phyloP scores from a whole-genome alignment of 495 filamentous ascomycete genomes.

The Penicillium paxilli region DNA sequence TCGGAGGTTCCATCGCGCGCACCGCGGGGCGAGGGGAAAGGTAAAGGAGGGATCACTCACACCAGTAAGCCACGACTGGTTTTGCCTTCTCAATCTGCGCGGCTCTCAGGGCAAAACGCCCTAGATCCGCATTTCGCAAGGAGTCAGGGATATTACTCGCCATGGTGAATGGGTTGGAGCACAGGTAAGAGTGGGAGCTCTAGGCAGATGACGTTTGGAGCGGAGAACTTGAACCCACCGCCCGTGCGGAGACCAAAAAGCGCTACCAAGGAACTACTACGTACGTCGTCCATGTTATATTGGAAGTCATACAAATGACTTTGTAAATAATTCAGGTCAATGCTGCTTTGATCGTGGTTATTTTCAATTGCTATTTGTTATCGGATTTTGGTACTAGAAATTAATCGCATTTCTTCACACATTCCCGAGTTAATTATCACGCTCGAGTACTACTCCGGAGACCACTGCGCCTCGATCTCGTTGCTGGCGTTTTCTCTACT shows the following conservation, averaged over 20 bases:
- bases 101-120: slow-evolving; percentile 76
- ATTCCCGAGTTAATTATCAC: too few relatives aligned
- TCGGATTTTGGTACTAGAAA: too few relatives aligned
- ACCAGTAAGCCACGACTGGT: slow-evolving; percentile 92
- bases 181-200: not conserved
- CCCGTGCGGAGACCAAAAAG: slow-evolving; percentile 27
- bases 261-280: too few relatives aligned
- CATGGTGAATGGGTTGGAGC: slow-evolving; percentile 48
- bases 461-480: not conserved
- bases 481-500: not conserved
- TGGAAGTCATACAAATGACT: not conserved
- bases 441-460: not conserved
- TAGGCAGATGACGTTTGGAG: slow-evolving; percentile 14
- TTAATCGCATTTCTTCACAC: too few relatives aligned
- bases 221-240: slow-evolving; percentile 23
- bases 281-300: too few relatives aligned
- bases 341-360: too few relatives aligned
- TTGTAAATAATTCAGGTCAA: too few relatives aligned
- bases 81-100: slow-evolving; percentile 80
- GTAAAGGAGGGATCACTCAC: too few relatives aligned
- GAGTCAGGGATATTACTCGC: slow-evolving; percentile 70
- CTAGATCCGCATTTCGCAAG: slow-evolving; percentile 74
- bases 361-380: too few relatives aligned
- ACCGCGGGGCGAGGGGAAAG: slow-evolving; percentile 12
- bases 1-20: slow-evolving; percentile 1